Evolutionary conservation across 1,284 basidiomycete genomes (phyloP).

Genomic region (Leccinum pallidistipes): DNA sequence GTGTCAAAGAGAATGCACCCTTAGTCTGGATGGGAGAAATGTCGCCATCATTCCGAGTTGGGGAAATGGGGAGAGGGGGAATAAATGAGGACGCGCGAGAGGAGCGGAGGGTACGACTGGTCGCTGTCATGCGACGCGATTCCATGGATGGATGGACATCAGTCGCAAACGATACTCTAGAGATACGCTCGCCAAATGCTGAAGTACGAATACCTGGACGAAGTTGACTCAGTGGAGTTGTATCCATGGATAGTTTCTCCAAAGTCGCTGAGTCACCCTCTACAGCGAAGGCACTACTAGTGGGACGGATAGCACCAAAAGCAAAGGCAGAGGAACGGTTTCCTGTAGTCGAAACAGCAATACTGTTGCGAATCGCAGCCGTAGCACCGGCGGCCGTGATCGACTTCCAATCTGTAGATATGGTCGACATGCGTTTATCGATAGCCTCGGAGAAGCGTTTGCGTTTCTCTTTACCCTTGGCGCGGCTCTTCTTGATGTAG

Average conservation of each 20-base stretch:
- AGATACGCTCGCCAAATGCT: conserved; percentile 46
- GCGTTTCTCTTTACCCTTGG: conserved; percentile 57
- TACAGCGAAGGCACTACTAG: conserved; percentile 42
- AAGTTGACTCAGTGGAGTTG: conserved; percentile 51
- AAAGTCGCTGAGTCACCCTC: conserved; percentile 39
- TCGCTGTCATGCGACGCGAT: conserved; percentile 48
- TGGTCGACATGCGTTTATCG: conserved; percentile 82
- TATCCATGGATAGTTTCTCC: conserved; percentile 43
- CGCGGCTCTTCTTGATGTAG: conserved; percentile 61
- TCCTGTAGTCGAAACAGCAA: conserved; percentile 48
- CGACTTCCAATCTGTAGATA: conserved; percentile 74
- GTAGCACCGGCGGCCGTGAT: conserved; percentile 72
- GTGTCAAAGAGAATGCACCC: conserved; percentile 64
- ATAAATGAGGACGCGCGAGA: conserved; percentile 51
- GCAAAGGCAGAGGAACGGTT: conserved; percentile 52
- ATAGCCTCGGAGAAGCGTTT: conserved; percentile 69
- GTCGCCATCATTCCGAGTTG: conserved; percentile 37
- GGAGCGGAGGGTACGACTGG: conserved; percentile 48
- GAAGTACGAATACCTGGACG: conserved; percentile 48
- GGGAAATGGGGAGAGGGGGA: conserved; percentile 43
- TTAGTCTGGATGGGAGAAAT: conserved; percentile 68
- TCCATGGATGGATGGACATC: conserved; percentile 63
- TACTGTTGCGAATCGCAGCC: conserved; percentile 70
- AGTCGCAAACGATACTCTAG: conserved; percentile 74
- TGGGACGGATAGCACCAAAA: conserved; percentile 56